Evolutionary conservation across 2,329 filamentous ascomycete genomes (phyloP).

Genomic region (Grosmannia serpens): DNA sequence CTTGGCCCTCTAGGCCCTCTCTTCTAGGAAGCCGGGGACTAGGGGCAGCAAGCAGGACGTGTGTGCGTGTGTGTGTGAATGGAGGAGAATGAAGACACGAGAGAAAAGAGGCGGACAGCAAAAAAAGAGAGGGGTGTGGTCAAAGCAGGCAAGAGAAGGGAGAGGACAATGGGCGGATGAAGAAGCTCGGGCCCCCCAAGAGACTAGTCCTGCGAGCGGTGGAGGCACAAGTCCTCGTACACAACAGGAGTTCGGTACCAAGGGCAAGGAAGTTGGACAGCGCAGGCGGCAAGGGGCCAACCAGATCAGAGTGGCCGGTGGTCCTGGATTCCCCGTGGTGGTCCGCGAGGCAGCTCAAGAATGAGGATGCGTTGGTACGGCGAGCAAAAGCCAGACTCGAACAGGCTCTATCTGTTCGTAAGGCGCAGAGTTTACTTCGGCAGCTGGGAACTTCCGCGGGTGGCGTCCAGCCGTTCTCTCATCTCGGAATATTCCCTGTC

Average conservation of each 20-base stretch:
- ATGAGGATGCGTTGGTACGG: neutral
- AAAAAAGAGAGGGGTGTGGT: neutral
- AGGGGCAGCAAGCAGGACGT: neutral
- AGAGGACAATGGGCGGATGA: neutral
- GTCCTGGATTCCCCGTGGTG: neutral
- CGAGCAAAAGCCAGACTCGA: neutral
- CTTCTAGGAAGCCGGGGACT: conserved; percentile 2
- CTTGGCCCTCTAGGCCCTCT: neutral
- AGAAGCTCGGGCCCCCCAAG: neutral
- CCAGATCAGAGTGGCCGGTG: neutral
- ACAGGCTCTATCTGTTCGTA: neutral
- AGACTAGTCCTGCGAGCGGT: neutral
- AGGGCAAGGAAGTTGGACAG: neutral
- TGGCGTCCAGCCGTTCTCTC: neutral
- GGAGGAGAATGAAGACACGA: neutral
- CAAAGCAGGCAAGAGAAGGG: neutral
- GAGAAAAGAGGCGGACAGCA: neutral
- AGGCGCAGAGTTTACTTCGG: neutral
- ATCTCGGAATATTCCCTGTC: neutral
- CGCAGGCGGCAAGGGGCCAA: neutral
- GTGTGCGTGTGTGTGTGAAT: neutral
- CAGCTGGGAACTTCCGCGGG: conserved; percentile 1
- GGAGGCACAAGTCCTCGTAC: neutral
- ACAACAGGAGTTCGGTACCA: neutral
- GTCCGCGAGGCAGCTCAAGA: neutral